These are phyloP conservation scores for Pontederia crassipes DNA, from an alignment of 176 grass and related monocot genomes.

Conservation along the genomic window DNA sequence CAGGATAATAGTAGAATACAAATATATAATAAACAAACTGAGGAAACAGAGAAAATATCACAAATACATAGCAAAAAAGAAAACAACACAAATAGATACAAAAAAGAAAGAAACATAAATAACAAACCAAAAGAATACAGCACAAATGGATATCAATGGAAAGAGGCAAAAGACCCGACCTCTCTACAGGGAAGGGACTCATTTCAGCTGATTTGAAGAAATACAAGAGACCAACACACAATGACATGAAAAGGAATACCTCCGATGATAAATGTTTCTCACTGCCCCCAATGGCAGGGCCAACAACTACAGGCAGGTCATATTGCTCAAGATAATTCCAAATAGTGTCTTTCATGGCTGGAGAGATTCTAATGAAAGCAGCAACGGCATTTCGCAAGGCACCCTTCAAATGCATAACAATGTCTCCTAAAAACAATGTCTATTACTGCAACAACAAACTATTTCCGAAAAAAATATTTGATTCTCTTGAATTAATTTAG, in stretches of 20 bases:
- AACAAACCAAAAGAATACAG: too few relatives aligned
- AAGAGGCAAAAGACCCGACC: too few relatives aligned
- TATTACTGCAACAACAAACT: not conserved
- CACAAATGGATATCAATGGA: too few relatives aligned
- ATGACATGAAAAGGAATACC: constrained; percentile 22
- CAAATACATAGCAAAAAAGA: too few relatives aligned
- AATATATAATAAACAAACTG: too few relatives aligned
- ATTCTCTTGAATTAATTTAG: not conserved
- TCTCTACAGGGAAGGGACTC: not conserved
- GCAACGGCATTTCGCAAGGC: constrained; percentile 70
- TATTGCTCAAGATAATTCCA: constrained; percentile 98
- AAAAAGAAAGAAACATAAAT: too few relatives aligned
- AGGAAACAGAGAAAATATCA: too few relatives aligned
- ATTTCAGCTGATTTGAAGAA: not conserved
- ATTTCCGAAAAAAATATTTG: constrained; percentile 4
- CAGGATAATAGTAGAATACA: too few relatives aligned
- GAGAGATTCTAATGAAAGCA: constrained; percentile 93
- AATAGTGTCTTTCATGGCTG: constrained; percentile 64
- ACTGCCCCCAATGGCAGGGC: constrained; percentile 19
- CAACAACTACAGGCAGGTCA: constrained; percentile 68
- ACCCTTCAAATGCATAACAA: constrained; percentile 41
- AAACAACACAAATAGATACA: too few relatives aligned
- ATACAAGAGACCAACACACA: not conserved
- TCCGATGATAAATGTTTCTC: constrained; percentile 45
- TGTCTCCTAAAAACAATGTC: too few relatives aligned